Percentiles rank a stretch among this genome's conserved stretches.
Evolutionary conservation across 176 grass and related monocot genomes (phyloP).

Genomic region (Elaeis guineensis): DNA sequence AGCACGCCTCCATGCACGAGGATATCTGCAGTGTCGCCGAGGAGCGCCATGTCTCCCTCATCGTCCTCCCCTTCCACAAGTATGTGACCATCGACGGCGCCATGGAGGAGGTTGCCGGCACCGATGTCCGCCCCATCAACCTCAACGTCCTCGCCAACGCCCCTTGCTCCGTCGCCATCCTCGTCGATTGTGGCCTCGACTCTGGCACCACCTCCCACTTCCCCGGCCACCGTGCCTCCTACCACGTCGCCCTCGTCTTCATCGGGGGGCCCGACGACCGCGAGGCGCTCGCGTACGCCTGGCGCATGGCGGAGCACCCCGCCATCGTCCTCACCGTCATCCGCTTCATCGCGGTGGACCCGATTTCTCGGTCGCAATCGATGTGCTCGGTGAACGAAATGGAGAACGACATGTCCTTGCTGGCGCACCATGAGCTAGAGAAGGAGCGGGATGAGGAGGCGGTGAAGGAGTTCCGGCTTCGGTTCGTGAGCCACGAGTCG

Average conservation of each 20-base stretch:
- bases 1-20: conserved; percentile 22
- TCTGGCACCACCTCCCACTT: background rate
- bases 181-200: conserved; percentile 31
- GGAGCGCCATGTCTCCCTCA: conserved; percentile 22
- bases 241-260: conserved; percentile 31
- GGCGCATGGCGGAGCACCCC: too few relatives aligned
- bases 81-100: conserved; percentile 23
- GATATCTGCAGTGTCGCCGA: conserved; percentile 32
- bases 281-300: too few relatives aligned
- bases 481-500: too few relatives aligned
- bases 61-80: conserved; percentile 44
- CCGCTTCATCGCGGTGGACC: too few relatives aligned
- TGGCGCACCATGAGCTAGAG: too few relatives aligned
- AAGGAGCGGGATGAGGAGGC: too few relatives aligned
- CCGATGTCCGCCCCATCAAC: conserved; percentile 23
- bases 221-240: background rate
- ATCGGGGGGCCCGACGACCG: conserved; percentile 15
- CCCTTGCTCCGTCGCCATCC: conserved; percentile 35
- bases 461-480: too few relatives aligned
- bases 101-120: conserved; percentile 23
- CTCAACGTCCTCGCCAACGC: conserved; percentile 14
- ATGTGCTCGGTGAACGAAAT: too few relatives aligned
- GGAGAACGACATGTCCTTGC: too few relatives aligned
- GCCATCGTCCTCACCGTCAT: too few relatives aligned
- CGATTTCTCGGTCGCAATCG: too few relatives aligned